These are phyloP conservation scores for Aspergillus ibericus DNA, from an alignment of 2,329 filamentous ascomycete species.

Conservation along the genomic window DNA sequence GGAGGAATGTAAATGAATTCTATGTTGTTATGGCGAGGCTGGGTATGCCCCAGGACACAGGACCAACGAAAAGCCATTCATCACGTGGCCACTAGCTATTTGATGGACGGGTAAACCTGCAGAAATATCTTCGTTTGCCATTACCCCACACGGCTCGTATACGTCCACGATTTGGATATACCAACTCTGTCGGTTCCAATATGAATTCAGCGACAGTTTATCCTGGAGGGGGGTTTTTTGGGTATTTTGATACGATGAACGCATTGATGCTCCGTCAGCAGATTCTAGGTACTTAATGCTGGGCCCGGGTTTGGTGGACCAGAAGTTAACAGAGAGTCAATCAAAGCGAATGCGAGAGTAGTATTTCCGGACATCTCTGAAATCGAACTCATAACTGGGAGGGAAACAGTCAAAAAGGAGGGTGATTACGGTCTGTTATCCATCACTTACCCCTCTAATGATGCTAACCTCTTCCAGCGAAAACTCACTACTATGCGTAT, in stretches of 20 bases:
- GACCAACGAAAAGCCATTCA: not conserved
- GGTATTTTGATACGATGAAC: not conserved
- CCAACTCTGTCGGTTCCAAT: not conserved
- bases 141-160: not conserved
- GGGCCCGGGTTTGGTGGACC: not conserved
- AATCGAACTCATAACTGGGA: not conserved
- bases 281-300: not conserved
- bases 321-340: not conserved
- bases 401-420: not conserved
- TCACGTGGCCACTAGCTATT: not conserved
- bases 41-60: not conserved
- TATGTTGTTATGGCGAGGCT: not conserved
- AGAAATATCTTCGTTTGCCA: not conserved
- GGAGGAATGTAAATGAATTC: not conserved
- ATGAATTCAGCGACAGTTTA: not conserved
- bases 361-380: not conserved
- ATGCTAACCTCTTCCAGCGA: not conserved
- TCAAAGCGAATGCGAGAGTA: not conserved
- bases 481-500: not conserved
- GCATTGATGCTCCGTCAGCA: not conserved
- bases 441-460: not conserved
- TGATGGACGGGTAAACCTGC: not conserved
- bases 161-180: not conserved
- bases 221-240: not conserved
- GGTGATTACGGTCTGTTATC: not conserved